Percentiles rank a stretch among this genome's conserved stretches.
phyloP scores from a whole-genome alignment of 257 asterid species.

The Nicotiana tabacum region DNA sequence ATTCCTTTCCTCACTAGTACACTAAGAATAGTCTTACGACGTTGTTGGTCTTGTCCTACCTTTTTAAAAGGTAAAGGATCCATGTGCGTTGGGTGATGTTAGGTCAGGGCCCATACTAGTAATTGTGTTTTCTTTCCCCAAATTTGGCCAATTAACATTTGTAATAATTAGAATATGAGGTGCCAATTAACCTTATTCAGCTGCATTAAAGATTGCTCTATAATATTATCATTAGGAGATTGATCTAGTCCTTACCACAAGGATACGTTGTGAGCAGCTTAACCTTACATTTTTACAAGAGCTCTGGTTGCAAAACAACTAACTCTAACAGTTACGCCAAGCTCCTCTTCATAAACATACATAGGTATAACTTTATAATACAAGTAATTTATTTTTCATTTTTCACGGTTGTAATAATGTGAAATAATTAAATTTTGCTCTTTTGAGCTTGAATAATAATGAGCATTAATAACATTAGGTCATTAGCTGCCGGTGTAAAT shows the following conservation, averaged over 20 bases:
- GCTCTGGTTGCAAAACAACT: too few relatives aligned
- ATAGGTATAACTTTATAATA: too few relatives aligned
- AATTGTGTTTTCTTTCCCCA: not conserved
- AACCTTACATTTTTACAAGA: too few relatives aligned
- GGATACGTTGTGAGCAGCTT: too few relatives aligned
- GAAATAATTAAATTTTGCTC: not conserved
- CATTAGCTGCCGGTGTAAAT: slow-evolving; percentile 9
- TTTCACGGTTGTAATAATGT: not conserved
- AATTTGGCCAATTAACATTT: not conserved
- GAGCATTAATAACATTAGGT: not conserved
- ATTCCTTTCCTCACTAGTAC: not conserved
- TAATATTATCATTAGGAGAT: too few relatives aligned
- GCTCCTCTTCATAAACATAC: too few relatives aligned
- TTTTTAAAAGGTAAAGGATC: not conserved
- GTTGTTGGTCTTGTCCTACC: not conserved
- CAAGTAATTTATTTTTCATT: too few relatives aligned
- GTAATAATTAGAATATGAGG: too few relatives aligned
- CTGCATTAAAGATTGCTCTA: too few relatives aligned
- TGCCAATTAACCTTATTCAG: too few relatives aligned
- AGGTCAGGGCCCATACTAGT: not conserved
- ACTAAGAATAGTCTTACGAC: not conserved
- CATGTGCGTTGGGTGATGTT: not conserved
- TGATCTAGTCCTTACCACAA: too few relatives aligned
- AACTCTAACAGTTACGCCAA: too few relatives aligned
- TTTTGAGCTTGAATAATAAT: not conserved